A percentile compares a stretch with the other conserved stretches of the same genome.
Conservation (phyloP, 768 basidiomycete species). For the Xerocomellus chrysenteron region DNA sequence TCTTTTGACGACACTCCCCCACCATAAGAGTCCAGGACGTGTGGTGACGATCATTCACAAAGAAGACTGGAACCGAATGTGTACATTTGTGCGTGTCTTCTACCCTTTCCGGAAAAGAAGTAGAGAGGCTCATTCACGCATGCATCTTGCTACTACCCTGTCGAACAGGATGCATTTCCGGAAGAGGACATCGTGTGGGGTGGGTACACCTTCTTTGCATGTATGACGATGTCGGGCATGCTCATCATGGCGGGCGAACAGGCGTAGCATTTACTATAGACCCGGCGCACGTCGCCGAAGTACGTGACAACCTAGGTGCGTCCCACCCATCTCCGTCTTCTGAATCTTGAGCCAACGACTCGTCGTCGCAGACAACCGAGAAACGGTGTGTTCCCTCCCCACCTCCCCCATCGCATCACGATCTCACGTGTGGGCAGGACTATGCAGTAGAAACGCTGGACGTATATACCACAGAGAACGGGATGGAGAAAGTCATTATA, state of each 20-base stretch:
- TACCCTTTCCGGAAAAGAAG: background rate
- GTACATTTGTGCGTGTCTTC: constrained; percentile 48
- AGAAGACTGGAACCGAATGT: constrained; percentile 79
- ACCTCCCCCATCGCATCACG: too few species aligned
- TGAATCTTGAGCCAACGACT: background rate
- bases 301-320: constrained; percentile 77
- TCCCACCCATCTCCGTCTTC: background rate
- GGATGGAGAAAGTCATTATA: constrained; percentile 53
- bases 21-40: constrained; percentile 69
- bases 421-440: constrained; percentile 48
- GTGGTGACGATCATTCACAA: constrained; percentile 89
- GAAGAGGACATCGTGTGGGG: constrained; percentile 59
- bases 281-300: constrained; percentile 67
- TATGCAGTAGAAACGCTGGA: constrained; percentile 81
- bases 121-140: background rate
- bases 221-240: background rate
- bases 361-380: constrained; percentile 61
- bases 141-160: too few species aligned
- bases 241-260: constrained; percentile 24
- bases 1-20: constrained; percentile 70
- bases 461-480: constrained; percentile 58
- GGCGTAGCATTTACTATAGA: constrained; percentile 89
- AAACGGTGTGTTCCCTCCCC: constrained; percentile 53
- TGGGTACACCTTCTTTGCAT: constrained; percentile 22
- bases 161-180: constrained; percentile 23